phyloP scores from a whole-genome alignment of 441 rosid genomes.

The Erodium texanum region DNA sequence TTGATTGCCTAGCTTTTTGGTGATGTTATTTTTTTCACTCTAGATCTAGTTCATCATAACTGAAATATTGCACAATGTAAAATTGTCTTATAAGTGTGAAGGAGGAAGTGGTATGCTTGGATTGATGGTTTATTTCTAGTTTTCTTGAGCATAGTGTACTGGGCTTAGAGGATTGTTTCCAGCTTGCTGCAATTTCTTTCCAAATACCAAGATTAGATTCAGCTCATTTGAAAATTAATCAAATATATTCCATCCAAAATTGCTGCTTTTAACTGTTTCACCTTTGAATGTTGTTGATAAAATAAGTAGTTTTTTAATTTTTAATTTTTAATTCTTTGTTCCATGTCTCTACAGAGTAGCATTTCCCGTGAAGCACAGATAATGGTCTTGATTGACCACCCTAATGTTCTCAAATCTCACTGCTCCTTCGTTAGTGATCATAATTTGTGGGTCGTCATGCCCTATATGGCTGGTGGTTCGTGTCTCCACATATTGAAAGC shows the following conservation, averaged over 20 bases:
- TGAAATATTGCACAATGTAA: neutral
- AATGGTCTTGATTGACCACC: conserved; percentile 89
- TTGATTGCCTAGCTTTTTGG: neutral
- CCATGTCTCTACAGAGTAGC: conserved; percentile 39
- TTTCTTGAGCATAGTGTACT: neutral
- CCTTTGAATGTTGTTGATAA: neutral
- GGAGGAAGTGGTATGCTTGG: neutral
- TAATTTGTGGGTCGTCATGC: conserved; percentile 94
- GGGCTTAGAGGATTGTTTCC: neutral
- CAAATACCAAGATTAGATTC: neutral
- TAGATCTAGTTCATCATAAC: neutral
- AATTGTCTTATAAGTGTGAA: neutral
- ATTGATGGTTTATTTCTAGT: neutral
- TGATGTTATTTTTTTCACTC: neutral
- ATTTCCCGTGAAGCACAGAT: conserved; percentile 90
- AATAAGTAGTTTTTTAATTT: neutral
- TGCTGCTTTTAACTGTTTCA: neutral
- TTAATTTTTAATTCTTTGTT: neutral
- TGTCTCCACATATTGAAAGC: conserved; percentile 96
- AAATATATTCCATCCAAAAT: neutral
- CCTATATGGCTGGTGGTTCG: conserved; percentile 96
- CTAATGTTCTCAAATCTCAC: conserved; percentile 82
- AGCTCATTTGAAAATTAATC: neutral
- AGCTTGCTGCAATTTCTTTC: neutral
- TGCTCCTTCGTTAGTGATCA: conserved; percentile 92